These are phyloP conservation scores for Smittium mucronatum DNA, from an alignment of 371 early-diverging fungal genomes.

Conservation along the genomic window DNA sequence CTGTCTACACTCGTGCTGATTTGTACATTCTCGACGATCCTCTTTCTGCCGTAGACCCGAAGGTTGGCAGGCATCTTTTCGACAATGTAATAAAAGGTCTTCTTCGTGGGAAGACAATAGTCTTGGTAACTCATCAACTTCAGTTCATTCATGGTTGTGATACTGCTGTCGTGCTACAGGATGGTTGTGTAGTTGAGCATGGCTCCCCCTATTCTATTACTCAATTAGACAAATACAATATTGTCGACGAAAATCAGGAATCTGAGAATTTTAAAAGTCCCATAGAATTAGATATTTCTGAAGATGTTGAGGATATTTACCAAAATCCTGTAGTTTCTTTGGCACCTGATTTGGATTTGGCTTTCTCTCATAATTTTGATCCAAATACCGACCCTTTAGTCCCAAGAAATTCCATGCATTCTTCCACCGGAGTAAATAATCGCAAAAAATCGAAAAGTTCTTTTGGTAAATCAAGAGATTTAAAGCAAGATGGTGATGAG, in stretches of 20 bases:
- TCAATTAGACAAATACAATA: constrained; percentile 21
- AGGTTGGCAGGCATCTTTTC: constrained; percentile 33
- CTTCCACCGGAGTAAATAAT: too few species aligned
- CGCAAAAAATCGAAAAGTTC: constrained; percentile 15
- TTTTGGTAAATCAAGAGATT: not conserved
- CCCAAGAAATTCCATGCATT: too few species aligned
- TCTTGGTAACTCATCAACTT: constrained; percentile 37
- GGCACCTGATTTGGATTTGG: not conserved
- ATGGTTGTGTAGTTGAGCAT: constrained; percentile 11
- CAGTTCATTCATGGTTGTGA: constrained; percentile 41
- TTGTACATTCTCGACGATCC: constrained; percentile 52
- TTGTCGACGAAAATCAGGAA: not conserved
- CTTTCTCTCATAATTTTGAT: too few species aligned
- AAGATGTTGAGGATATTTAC: not conserved
- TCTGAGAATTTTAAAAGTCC: not conserved
- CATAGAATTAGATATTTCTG: not conserved
- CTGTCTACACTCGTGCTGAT: constrained; percentile 50
- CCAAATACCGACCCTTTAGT: constrained; percentile 6
- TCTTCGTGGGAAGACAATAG: constrained; percentile 35
- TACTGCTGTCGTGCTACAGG: constrained; percentile 24
- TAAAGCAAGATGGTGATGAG: not conserved
- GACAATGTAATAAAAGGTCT: constrained; percentile 43
- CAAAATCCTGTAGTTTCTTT: not conserved
- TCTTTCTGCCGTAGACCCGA: constrained; percentile 54
- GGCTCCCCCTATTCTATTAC: constrained; percentile 15